phyloP scores from a whole-genome alignment of 2,329 filamentous ascomycete genomes.

The Diaporthe sp. region DNA sequence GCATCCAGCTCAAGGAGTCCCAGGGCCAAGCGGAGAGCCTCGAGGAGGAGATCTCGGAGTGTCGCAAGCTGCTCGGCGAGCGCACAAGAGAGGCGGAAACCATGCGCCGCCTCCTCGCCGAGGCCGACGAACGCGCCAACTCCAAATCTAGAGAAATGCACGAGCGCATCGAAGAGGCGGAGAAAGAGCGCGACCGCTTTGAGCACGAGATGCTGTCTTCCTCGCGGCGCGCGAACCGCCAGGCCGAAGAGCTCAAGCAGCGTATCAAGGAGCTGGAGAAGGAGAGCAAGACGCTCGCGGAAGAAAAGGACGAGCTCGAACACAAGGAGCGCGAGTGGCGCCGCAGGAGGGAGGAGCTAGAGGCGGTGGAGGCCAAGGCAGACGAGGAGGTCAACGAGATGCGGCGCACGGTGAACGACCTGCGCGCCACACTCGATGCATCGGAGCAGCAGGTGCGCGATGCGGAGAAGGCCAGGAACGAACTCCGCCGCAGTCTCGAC shows the following conservation, averaged over 20 bases:
- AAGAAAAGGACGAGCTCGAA: conserved; percentile 85
- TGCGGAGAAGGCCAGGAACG: conserved; percentile 84
- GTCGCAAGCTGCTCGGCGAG: conserved; percentile 87
- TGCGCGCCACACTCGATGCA: conserved; percentile 86
- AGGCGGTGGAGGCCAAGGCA: conserved; percentile 77
- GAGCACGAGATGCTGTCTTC: conserved; percentile 90
- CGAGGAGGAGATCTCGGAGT: conserved; percentile 92
- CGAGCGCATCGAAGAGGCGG: conserved; percentile 86
- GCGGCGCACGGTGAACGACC: conserved; percentile 80
- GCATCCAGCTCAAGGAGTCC: conserved; percentile 91
- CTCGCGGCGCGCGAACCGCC: conserved; percentile 81
- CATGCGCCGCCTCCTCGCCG: conserved; percentile 89
- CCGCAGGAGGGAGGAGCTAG: conserved; percentile 80
- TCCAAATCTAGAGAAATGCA: conserved; percentile 89
- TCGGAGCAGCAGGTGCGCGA: conserved; percentile 88
- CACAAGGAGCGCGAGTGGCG: conserved; percentile 81
- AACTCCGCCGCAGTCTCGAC: conserved; percentile 82
- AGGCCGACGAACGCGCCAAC: conserved; percentile 88
- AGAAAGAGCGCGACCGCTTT: conserved; percentile 93
- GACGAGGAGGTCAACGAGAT: conserved; percentile 82
- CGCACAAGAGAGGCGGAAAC: conserved; percentile 93
- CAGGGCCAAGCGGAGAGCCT: conserved; percentile 85
- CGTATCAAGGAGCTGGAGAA: conserved; percentile 87
- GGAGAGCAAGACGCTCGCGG: conserved; percentile 76
- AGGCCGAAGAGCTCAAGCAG: conserved; percentile 87